phyloP scores from a whole-genome alignment of 164 flowering plant species.

The Houttuynia cordata region DNA sequence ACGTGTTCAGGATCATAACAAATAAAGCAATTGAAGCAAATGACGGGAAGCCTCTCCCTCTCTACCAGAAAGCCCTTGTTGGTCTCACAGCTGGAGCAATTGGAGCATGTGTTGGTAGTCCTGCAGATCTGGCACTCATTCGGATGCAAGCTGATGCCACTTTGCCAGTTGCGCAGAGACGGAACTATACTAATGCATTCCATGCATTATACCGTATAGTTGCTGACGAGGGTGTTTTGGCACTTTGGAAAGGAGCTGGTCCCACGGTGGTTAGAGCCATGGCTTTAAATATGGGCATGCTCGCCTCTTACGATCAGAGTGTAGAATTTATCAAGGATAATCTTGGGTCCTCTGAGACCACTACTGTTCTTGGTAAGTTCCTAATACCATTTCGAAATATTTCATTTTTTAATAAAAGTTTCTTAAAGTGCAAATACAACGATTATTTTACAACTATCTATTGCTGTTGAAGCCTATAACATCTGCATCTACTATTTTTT shows the following conservation, averaged over 20 bases:
- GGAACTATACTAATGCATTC: constrained; percentile 83
- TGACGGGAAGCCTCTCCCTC: constrained; percentile 90
- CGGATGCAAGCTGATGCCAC: constrained; percentile 99
- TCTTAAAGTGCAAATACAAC: no score
- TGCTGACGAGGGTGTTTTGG: constrained; percentile 82
- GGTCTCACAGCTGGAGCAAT: constrained; percentile 95
- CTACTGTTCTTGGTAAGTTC: constrained; percentile 58
- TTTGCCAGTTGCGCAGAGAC: constrained; percentile 68
- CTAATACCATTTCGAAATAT: background rate
- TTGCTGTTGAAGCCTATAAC: background rate
- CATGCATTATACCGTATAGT: constrained; percentile 71
- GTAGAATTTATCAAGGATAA: constrained; percentile 70
- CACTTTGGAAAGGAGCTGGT: constrained; percentile 97
- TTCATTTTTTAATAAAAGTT: background rate
- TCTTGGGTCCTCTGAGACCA: constrained; percentile 59
- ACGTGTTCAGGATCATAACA: constrained; percentile 54
- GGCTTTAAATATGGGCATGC: constrained; percentile 97
- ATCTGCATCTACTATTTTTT: background rate
- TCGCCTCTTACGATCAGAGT: constrained; percentile 93
- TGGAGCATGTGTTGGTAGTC: constrained; percentile 88
- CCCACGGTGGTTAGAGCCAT: constrained; percentile 97
- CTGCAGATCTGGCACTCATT: constrained; percentile 90
- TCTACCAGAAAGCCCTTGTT: constrained; percentile 91
- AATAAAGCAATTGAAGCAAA: constrained; percentile 85
- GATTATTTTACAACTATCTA: no score